A percentile compares a stretch with the other conserved stretches of the same genome.
Conservation (phyloP, 1,284 basidiomycete genomes). For the Gomphus sp. region DNA sequence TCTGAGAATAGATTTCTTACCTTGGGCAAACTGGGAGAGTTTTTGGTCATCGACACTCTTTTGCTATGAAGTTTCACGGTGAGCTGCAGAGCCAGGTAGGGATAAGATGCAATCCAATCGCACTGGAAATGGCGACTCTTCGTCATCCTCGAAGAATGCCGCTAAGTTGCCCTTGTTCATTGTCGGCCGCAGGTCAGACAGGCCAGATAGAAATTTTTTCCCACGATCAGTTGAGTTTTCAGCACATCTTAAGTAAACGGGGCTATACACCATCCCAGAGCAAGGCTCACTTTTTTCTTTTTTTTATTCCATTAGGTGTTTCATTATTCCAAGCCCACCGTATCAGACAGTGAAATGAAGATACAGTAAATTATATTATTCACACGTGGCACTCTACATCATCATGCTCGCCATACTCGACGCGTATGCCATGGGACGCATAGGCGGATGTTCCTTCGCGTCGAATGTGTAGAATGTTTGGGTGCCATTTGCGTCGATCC, state of each 20-base stretch:
- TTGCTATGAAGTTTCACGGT: conserved; percentile 40
- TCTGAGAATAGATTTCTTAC: not conserved
- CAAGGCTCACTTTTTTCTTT: too few species aligned
- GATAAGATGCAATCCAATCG: conserved; percentile 47
- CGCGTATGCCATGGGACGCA: conserved; percentile 90
- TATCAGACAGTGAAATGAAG: not conserved
- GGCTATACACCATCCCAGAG: too few species aligned
- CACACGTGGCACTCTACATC: conserved; percentile 28
- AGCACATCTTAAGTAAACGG: too few species aligned
- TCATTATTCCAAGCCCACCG: not conserved
- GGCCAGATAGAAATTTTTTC: too few species aligned
- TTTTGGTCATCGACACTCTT: conserved; percentile 72
- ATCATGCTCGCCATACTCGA: conserved; percentile 53
- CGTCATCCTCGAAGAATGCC: conserved; percentile 69
- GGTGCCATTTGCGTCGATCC: conserved; percentile 72
- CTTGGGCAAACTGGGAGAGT: conserved; percentile 65
- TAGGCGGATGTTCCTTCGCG: conserved; percentile 79
- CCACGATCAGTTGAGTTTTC: too few species aligned
- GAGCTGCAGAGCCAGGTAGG: conserved; percentile 34
- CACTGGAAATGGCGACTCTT: conserved; percentile 77
- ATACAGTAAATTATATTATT: not conserved
- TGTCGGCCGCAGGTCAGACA: not conserved
- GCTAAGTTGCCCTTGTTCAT: conserved; percentile 51
- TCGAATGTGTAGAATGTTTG: conserved; percentile 78
- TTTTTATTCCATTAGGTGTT: too few species aligned